Evolutionary conservation across 2,329 filamentous ascomycete genomes (phyloP).

Genomic region (Venturia carpophila): DNA sequence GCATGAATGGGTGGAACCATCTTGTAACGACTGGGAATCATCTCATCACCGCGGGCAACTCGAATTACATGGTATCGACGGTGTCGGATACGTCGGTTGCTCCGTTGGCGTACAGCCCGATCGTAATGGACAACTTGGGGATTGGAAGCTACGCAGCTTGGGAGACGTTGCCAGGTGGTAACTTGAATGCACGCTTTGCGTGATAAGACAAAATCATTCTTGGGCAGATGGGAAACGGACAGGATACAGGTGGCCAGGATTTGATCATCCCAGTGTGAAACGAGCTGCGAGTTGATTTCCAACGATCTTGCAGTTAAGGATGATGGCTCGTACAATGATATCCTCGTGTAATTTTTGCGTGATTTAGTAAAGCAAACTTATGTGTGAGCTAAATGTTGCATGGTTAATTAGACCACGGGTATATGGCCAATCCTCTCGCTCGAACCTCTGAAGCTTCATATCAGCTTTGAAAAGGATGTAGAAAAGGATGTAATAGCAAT

Average conservation of each 20-base stretch:
- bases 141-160: conserved; percentile 18
- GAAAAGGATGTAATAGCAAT: too few species aligned
- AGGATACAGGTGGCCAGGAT: neutral
- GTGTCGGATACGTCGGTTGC: conserved; percentile 10
- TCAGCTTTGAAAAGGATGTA: too few species aligned
- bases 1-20: neutral
- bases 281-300: neutral
- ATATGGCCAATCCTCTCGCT: too few species aligned
- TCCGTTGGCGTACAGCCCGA: conserved; percentile 1
- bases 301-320: neutral
- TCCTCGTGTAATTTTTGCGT: neutral
- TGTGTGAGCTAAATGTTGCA: too few species aligned
- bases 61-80: conserved; percentile 1
- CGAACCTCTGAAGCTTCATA: too few species aligned
- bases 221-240: neutral
- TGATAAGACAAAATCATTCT: neutral
- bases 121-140: conserved; percentile 18
- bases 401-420: too few species aligned
- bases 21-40: neutral
- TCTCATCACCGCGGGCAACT: neutral
- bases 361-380: too few species aligned
- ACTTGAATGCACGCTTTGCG: conserved; percentile 21
- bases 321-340: neutral
- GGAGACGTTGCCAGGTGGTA: conserved; percentile 22
- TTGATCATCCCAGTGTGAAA: neutral